Conservation (phyloP, 2,329 filamentous ascomycete species). For the Colletotrichum sp. region DNA sequence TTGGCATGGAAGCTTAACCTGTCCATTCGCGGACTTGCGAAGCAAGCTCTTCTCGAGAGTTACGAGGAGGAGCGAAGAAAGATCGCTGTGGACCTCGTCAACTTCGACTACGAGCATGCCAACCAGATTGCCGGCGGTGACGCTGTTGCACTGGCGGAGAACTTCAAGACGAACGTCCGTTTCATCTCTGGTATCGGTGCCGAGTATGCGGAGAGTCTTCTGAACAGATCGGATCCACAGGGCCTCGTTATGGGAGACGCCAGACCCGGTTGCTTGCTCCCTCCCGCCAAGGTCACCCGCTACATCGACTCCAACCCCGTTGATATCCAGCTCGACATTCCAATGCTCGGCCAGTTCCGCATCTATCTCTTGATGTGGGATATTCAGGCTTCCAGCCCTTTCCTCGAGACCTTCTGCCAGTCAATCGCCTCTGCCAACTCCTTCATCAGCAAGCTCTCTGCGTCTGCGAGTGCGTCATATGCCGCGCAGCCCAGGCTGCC, state of each 20-base stretch:
- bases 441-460: slow-evolving; percentile 64
- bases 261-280: slow-evolving; percentile 60
- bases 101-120: slow-evolving; percentile 64
- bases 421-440: slow-evolving; percentile 55
- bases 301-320: slow-evolving; percentile 81
- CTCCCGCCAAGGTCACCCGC: slow-evolving; percentile 73
- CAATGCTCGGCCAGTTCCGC: slow-evolving; percentile 77
- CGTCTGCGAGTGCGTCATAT: slow-evolving; percentile 67
- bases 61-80: slow-evolving; percentile 69
- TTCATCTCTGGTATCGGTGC: slow-evolving; percentile 78
- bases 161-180: slow-evolving; percentile 73
- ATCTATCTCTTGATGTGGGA: slow-evolving; percentile 75
- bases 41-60: slow-evolving; percentile 59
- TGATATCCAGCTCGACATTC: slow-evolving; percentile 79
- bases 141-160: slow-evolving; percentile 65
- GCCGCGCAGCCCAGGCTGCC: slow-evolving; percentile 59
- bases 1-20: slow-evolving; percentile 58
- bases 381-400: slow-evolving; percentile 57
- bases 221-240: slow-evolving; percentile 50
- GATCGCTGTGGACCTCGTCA: slow-evolving; percentile 62
- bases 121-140: slow-evolving; percentile 67
- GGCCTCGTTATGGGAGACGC: slow-evolving; percentile 51
- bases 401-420: slow-evolving; percentile 64
- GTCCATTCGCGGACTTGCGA: slow-evolving; percentile 59
- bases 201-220: slow-evolving; percentile 57